phyloP scores from a whole-genome alignment of 257 asterid species.

The Asclepias syriaca region DNA sequence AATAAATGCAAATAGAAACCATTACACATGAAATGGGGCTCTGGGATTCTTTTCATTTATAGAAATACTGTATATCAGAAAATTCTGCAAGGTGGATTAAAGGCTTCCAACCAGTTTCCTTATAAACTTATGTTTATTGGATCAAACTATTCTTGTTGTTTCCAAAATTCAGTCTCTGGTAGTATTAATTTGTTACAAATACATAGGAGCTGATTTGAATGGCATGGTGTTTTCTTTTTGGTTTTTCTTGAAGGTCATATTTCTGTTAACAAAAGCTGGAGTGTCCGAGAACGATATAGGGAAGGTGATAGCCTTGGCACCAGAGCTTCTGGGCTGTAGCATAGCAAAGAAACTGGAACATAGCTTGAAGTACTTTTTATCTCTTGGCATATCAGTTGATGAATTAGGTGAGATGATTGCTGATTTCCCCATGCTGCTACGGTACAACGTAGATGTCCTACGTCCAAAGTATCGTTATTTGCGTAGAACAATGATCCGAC shows the following conservation, averaged over 20 bases:
- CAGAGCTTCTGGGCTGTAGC: constrained; percentile 92
- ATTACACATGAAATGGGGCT: not conserved
- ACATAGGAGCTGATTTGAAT: not conserved
- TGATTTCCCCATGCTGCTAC: constrained; percentile 80
- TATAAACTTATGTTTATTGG: not conserved
- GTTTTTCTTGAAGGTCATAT: constrained; percentile 47
- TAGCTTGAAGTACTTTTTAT: constrained; percentile 72
- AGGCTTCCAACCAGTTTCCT: not conserved
- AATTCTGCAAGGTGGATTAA: not conserved
- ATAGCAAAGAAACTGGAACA: constrained; percentile 77
- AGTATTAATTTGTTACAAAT: not conserved
- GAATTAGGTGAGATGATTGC: constrained; percentile 72
- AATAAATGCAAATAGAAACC: not conserved
- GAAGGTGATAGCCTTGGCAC: constrained; percentile 73
- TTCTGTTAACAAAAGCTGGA: constrained; percentile 83
- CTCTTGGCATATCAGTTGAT: constrained; percentile 70
- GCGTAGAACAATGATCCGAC: constrained; percentile 79
- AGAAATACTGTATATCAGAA: not conserved
- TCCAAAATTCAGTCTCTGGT: too few relatives aligned
- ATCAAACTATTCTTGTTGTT: not conserved
- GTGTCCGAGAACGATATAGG: constrained; percentile 65
- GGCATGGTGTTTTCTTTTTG: not conserved
- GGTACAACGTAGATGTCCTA: constrained; percentile 68
- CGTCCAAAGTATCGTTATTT: constrained; percentile 89
- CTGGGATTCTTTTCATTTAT: not conserved